Conservation (phyloP, 345 rosid genomes). For the Brassica cretica region DNA sequence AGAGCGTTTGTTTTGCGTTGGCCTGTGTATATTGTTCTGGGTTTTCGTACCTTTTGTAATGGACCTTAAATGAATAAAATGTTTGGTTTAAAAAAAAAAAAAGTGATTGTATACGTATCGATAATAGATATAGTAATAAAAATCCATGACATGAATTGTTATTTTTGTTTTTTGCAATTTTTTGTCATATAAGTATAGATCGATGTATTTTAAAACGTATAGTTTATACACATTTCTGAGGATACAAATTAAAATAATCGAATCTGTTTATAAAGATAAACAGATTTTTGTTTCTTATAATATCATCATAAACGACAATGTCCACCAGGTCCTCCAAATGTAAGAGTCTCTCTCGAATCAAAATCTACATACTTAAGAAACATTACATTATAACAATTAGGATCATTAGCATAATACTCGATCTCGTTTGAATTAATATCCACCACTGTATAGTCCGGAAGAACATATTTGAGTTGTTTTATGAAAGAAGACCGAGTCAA, state of each 20-base stretch:
- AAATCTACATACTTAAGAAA: constrained; percentile 22
- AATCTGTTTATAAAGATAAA: not conserved
- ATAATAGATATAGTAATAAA: not conserved
- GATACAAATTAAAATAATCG: not conserved
- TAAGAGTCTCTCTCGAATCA: constrained; percentile 33
- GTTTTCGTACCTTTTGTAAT: too few relatives aligned
- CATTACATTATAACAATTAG: constrained; percentile 25
- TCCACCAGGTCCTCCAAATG: constrained; percentile 40
- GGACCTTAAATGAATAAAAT: too few relatives aligned
- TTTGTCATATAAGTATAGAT: not conserved
- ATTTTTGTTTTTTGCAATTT: not conserved
- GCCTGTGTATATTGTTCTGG: too few relatives aligned
- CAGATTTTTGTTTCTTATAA: not conserved
- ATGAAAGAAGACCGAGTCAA: constrained; percentile 30
- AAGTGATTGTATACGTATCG: not conserved
- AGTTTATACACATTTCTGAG: too few relatives aligned
- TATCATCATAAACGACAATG: not conserved
- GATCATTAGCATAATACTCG: constrained; percentile 19
- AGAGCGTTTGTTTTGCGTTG: too few relatives aligned
- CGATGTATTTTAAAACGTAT: not conserved
- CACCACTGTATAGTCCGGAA: not conserved
- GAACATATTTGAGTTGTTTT: constrained; percentile 31
- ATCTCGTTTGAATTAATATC: constrained; percentile 30
- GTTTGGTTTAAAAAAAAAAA: too few relatives aligned
- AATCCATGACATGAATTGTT: not conserved